Evolutionary conservation across 169 alveolate species (phyloP), one percentile per base, ranked within the genome.

Genomic region (Perkinsus chesapeaki): DNA sequence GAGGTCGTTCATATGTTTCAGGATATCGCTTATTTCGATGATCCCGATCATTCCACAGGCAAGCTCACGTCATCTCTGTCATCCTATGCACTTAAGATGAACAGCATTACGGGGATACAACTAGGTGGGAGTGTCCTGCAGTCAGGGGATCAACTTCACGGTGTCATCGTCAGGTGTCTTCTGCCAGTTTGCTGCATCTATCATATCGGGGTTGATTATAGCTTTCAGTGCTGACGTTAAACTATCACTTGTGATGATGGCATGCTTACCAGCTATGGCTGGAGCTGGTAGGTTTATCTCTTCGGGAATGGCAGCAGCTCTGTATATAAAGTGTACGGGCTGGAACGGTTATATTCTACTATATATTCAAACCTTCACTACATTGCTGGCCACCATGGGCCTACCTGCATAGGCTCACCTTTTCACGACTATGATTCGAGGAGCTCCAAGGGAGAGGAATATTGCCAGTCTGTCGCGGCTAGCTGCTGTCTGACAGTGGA

Each of bases 11-110:
- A n/a, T n/a, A n/a, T n/a, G n/a, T n/a, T 43, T 43, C 39, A 90
- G 92, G 92, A 95, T 34, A 72, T 94, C 39, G 72, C 95, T 7
- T 96, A 91, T 73, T 96, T 94, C 92, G 97, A 96, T 92, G 82
- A 93, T 1, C 48, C 94, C 20, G 39, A 93, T 23, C 95, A 96
- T 92, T 38, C 96, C 39, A 92, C 97, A 38, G 97, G 97, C 0
- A 91, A 95, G 0, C 92, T 96, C 43, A 92, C 96, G 34, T 91
- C 95, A 0, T 91, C 93, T 48, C 91, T 94, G 37, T 72, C 92
- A 16, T 91, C 91, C 23, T 94, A 94, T 39, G 73, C 94, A 34
- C 73, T 91, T 47, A 27, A 60, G 16, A 47, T 93, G 23, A 90
- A 73, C 43, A 48, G 73, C 7, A 43, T 94, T 23, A 37, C 94